Base-by-base conservation (phyloP, 306 rosid genomes). In the Echinosophora koreensis region DNA sequence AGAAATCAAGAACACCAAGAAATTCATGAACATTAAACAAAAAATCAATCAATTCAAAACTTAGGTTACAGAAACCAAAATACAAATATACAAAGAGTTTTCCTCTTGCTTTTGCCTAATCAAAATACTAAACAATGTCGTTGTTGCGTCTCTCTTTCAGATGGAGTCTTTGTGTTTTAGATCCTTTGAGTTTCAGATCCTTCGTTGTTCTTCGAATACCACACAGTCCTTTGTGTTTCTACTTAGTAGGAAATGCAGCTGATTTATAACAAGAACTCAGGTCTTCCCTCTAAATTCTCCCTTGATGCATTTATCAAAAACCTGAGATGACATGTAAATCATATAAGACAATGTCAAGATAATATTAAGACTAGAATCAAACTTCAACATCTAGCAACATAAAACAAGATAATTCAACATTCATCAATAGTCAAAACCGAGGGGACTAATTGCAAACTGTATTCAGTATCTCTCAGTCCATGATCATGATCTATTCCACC, bases 231-330 rank as follows among this genome's bases (percentile, higher is more conserved):
- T n/a, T n/a, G n/a, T n/a, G n/a, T n/a, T n/a, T n/a, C n/a, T n/a
- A n/a, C n/a, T n/a, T n/a, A n/a, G n/a, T n/a, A 95, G 98, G 81
- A 95, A 92, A 84, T 92, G 98, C 42, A 95, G 90, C 89, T 95
- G 98, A 77, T 95, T 95, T 50, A 97, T 95, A 87, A 95, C 97
- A 69, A 95, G 97, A 81, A 92, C 93, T 60, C 98, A 81, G 69
- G 98, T 94, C 87, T 88, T 94, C 75, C 93, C 93, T 63, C 73
- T 83, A 86, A 94, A 76, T 77, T 95, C 97, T 78, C 92, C 95
- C 89, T 88, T 92, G 87, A 95, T 85, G 68, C 98, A 92, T 63
- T 77, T 90, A 75, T 92, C 91, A 74, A 95, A 95, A 75, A 95
- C 97, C 98, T 87, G 75, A 70, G 74, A 74, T 28, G 76, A 72